A percentile compares a stretch with the other conserved stretches of the same genome.
Evolutionary conservation across 1,139 yeast genomes (phyloP).

Genomic region (Pichia sp.): DNA sequence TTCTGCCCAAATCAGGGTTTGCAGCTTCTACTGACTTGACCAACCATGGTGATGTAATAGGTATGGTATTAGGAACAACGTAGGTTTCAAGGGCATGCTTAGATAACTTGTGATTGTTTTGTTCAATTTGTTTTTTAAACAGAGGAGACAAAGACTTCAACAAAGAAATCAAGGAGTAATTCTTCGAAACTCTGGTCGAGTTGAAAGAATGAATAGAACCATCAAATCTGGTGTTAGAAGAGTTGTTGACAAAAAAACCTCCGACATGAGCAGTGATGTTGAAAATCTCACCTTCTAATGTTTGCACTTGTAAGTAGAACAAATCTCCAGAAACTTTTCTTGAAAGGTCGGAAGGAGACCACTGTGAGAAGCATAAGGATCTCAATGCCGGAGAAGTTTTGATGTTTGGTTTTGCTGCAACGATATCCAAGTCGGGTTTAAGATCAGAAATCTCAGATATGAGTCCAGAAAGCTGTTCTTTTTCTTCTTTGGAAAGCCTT

Average conservation of each 20-base stretch:
- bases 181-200: constrained; percentile 35
- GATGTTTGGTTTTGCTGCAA: constrained; percentile 29
- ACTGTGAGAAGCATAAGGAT: constrained; percentile 64
- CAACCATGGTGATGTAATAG: constrained; percentile 75
- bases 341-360: constrained; percentile 66
- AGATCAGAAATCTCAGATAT: constrained; percentile 20
- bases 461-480: constrained; percentile 27
- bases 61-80: constrained; percentile 56
- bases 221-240: constrained; percentile 57
- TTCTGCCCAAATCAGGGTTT: constrained; percentile 57
- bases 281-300: constrained; percentile 75
- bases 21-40: constrained; percentile 35
- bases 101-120: constrained; percentile 41
- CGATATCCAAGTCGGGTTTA: constrained; percentile 15
- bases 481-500: constrained; percentile 33
- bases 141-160: constrained; percentile 53
- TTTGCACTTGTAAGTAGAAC: constrained; percentile 66
- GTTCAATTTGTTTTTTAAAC: constrained; percentile 36
- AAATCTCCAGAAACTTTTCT: constrained; percentile 70
- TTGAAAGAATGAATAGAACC: constrained; percentile 11
- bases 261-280: constrained; percentile 73
- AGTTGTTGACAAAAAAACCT: constrained; percentile 76
- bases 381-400: constrained; percentile 44
- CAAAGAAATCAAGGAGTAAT: constrained; percentile 51
- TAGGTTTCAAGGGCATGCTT: constrained; percentile 52